Base-by-base conservation (phyloP, 2,329 filamentous ascomycete genomes). In the Passalora sequoiae region DNA sequence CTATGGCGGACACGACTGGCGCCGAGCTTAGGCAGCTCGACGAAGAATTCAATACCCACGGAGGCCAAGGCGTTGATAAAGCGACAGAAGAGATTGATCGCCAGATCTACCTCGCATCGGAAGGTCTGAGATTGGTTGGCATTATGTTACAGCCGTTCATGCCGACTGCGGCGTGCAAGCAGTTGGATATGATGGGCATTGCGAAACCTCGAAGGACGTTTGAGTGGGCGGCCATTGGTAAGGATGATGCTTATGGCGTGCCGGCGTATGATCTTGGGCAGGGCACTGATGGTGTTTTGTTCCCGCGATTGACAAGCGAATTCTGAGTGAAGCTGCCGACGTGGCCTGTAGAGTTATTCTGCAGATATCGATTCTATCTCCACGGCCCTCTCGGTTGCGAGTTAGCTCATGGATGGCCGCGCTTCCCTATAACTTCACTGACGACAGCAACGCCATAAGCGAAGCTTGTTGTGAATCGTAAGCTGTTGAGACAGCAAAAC, bases 61-160 rank as follows among this genome's bases (percentile, higher is more conserved):
- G 37, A 6, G 51, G 50, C 6, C 56, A 44, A 50, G 49, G 31
- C 47, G 57, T 27, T 44, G 60, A 48, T 51, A 58, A 47, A 51
- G 59, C 53, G 57, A 62, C 51, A 57, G 60, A 42, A 32, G 64
- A 73, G 2, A 67, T 82, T 12, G 69, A 82, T 51, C 70, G 73
- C 54, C 74, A 77, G 27, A 72, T 98, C 20, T 96, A 79, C 63
- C 73, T 84, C 31, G 72, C 75, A 31, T 77, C 82, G 6, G 92
- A 98, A 66, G 77, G 84, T 4, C 63, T 96, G 35, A 83, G 92
- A 27, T 78, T 96, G 17, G 72, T 75, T 1, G 87, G 83, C 10
- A 95, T 98, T 55, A 71, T 97, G 35, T 70, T 98, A 32, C 89
- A 95, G 64, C 89, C 92, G 1, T 86, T 89, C 60, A 94, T 98